Evolutionary conservation across 495 filamentous ascomycete species (phyloP).

Genomic region (Parmelia sp.): DNA sequence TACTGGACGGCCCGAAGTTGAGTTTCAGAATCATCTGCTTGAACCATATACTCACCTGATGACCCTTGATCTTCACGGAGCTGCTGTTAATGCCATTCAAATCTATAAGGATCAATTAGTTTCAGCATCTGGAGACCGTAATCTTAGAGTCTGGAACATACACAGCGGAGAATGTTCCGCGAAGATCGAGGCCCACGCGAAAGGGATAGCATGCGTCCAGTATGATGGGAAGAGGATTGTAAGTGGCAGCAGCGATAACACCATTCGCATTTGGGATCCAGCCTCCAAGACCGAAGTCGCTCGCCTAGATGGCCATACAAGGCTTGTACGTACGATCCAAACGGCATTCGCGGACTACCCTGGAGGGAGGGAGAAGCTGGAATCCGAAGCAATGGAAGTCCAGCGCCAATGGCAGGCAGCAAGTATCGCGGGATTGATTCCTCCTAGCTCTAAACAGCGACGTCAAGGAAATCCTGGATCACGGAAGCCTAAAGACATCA

Average conservation of each 20-base stretch:
- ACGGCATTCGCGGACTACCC: slow-evolving; percentile 87
- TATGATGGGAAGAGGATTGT: slow-evolving; percentile 96
- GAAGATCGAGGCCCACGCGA: slow-evolving; percentile 79
- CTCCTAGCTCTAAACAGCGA: slow-evolving; percentile 43
- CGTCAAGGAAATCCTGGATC: slow-evolving; percentile 66
- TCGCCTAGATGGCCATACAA: slow-evolving; percentile 69
- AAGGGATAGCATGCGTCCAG: slow-evolving; percentile 96
- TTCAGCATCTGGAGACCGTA: slow-evolving; percentile 86
- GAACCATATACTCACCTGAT: slow-evolving; percentile 69
- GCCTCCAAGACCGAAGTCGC: slow-evolving; percentile 80
- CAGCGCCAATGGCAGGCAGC: slow-evolving; percentile 68
- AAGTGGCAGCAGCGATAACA: slow-evolving; percentile 89
- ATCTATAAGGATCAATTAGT: slow-evolving; percentile 82
- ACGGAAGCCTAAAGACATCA: slow-evolving; percentile 65
- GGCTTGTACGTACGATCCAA: slow-evolving; percentile 89
- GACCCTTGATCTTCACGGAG: slow-evolving; percentile 71
- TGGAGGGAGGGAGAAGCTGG: slow-evolving; percentile 64
- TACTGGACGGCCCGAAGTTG: slow-evolving; percentile 8
- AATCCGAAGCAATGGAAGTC: slow-evolving; percentile 62
- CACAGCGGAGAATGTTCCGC: slow-evolving; percentile 65
- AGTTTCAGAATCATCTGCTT: slow-evolving; percentile 31
- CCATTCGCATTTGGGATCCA: slow-evolving; percentile 88
- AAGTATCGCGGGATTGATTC: slow-evolving; percentile 50
- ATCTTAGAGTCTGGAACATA: slow-evolving; percentile 91
- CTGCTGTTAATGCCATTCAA: slow-evolving; percentile 94